A percentile compares a stretch with the other conserved stretches of the same genome.
Evolutionary conservation across 176 grass and related monocot genomes (phyloP).

Genomic region (Paspalum notatum): DNA sequence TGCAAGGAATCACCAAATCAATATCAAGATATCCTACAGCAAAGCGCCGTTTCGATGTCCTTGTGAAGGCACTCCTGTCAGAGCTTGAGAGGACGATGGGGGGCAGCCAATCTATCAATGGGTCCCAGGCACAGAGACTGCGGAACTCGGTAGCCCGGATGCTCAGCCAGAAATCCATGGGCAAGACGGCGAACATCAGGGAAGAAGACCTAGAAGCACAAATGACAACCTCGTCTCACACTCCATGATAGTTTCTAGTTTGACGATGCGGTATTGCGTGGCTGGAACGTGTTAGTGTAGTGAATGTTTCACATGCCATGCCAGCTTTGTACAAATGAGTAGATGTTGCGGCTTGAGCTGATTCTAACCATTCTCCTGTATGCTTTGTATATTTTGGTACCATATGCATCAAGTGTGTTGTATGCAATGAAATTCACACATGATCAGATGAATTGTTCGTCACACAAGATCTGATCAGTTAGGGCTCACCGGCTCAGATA

Average conservation of each 20-base stretch:
- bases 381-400: constrained; percentile 5
- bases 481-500: background rate
- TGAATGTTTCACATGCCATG: constrained; percentile 1
- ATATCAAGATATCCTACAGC: constrained; percentile 93
- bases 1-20: constrained; percentile 94
- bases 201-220: constrained; percentile 52
- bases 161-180: constrained; percentile 73
- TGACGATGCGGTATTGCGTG: background rate
- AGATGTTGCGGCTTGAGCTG: constrained; percentile 37
- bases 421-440: background rate
- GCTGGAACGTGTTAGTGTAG: constrained; percentile 32
- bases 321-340: constrained; percentile 38
- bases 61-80: constrained; percentile 65
- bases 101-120: constrained; percentile 46
- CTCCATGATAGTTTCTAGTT: constrained; percentile 36
- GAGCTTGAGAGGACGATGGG: constrained; percentile 89
- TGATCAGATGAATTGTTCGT: background rate
- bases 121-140: constrained; percentile 52
- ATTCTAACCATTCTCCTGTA: background rate
- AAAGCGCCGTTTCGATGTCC: constrained; percentile 76
- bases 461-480: background rate
- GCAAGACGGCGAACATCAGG: constrained; percentile 51
- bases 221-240: constrained; percentile 20
- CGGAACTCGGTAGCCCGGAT: constrained; percentile 53
- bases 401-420: no score